Evolutionary conservation across 2,329 filamentous ascomycete species (phyloP), one percentile per base, ranked within the genome.

Genomic region (Trichophyton schoenleinii): DNA sequence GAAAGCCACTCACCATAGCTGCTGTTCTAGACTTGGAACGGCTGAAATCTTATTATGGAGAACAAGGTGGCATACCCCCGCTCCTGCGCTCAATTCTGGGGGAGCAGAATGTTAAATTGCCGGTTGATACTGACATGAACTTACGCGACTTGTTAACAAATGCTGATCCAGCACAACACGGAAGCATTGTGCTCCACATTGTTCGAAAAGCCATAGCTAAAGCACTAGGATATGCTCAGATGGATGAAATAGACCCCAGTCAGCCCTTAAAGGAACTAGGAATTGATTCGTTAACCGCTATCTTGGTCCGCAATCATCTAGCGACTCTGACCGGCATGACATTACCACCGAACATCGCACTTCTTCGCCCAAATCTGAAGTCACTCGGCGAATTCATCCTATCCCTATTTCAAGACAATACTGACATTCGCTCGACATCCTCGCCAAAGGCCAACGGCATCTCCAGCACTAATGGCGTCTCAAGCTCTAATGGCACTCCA

Each of bases 231-330:
- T 41, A 57, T 36, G 15, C 31, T n/a, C 28, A 22, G 8, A 20
- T 57, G 36, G 53, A 57, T 8, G 53, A 57, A 18, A 20, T 57
- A 20, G 53, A 57, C 31, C 13, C 31, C 6, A 31, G 28, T 6
- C 25, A 31, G n/a, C 53, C 53, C 4, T 9, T 57, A 15, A 22
- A 57, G 13, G 53, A 57, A 20, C 28, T 57, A 28, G 53, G 53
- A 41, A 28, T 57, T 36, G 53, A 57, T 9, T 57, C 53, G 7
- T 38, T 57, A 36, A 57, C 53, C 15, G 53, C 53, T 34, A 28
- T 57, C 9, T 38, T 57, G 25, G 20, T 57, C n/a, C 53, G 53
- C 25, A 57, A 57, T n/a, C 53, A 57, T 28, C 53, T 57, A 11
- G 36, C 53, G 15, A 57, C 53, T 18, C 13, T 57, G 53, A 57